Conservation (phyloP, 495 filamentous ascomycete species). For the Tuber indicum region DNA sequence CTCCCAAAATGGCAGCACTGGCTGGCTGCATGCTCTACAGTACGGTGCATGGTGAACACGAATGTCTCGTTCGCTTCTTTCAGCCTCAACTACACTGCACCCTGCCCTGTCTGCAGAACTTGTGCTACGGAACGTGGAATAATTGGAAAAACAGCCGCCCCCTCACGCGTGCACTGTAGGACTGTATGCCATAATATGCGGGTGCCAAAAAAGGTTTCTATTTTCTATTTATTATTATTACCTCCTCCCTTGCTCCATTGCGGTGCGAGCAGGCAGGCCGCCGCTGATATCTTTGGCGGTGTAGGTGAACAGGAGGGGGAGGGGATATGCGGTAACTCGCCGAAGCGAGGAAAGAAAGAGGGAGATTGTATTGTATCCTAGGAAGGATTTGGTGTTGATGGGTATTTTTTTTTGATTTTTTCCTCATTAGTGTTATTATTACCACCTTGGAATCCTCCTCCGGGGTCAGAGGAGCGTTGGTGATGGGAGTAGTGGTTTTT, state of each 20-base stretch:
- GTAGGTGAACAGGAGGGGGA: too few species aligned
- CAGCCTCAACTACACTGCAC: background rate
- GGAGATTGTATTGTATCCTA: background rate
- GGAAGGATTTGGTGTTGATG: background rate
- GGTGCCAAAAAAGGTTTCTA: background rate
- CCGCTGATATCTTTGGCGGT: background rate
- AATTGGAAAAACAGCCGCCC: background rate
- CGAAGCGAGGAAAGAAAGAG: background rate
- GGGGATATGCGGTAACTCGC: background rate
- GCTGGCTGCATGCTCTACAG: background rate
- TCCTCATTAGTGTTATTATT: background rate
- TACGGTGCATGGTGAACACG: background rate
- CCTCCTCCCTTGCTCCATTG: background rate
- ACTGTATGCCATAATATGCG: background rate
- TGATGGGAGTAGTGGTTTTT: background rate
- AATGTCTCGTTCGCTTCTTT: background rate
- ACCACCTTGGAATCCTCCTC: background rate
- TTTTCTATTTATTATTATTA: background rate
- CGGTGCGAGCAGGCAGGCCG: background rate
- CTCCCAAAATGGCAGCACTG: background rate
- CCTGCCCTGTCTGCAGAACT: background rate
- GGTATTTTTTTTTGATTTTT: background rate
- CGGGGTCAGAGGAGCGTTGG: background rate
- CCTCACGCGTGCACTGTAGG: background rate
- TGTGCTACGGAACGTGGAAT: slow-evolving; percentile 1